A percentile compares a stretch with the other conserved stretches of the same genome.
Evolutionary conservation across 768 basidiomycete species (phyloP).

Genomic region (Mycena venus): DNA sequence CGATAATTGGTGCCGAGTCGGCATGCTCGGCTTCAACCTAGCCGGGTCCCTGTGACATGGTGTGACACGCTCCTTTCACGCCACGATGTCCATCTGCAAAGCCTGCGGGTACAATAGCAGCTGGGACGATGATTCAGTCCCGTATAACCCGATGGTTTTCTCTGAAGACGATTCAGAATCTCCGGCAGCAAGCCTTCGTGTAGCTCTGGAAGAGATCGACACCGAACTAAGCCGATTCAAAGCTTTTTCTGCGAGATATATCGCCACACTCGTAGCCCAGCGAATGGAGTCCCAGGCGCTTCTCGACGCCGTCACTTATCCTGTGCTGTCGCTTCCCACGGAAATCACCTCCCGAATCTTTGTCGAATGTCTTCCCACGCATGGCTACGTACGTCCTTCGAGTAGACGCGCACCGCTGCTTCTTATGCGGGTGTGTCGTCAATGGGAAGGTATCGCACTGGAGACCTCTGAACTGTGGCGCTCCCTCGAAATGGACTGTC

Average conservation of each 20-base stretch:
- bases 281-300: not conserved
- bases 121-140: not conserved
- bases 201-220: not conserved
- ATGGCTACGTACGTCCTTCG: not conserved
- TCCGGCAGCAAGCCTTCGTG: not conserved
- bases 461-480: not conserved
- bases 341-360: not conserved
- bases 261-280: not conserved
- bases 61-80: not conserved
- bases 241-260: not conserved
- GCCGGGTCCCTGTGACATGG: not conserved
- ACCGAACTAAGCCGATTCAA: not conserved
- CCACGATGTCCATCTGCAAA: not conserved
- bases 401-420: not conserved
- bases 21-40: not conserved
- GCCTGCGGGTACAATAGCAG: not conserved
- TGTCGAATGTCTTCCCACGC: not conserved
- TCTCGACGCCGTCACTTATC: not conserved
- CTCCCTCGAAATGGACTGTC: not conserved
- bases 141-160: not conserved
- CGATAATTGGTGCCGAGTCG: not conserved
- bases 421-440: not conserved
- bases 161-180: not conserved
- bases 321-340: not conserved
- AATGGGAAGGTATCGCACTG: not conserved